These are phyloP conservation scores for Talaromyces sp. DNA, from an alignment of 2,329 filamentous ascomycete genomes.

Conservation along the genomic window DNA sequence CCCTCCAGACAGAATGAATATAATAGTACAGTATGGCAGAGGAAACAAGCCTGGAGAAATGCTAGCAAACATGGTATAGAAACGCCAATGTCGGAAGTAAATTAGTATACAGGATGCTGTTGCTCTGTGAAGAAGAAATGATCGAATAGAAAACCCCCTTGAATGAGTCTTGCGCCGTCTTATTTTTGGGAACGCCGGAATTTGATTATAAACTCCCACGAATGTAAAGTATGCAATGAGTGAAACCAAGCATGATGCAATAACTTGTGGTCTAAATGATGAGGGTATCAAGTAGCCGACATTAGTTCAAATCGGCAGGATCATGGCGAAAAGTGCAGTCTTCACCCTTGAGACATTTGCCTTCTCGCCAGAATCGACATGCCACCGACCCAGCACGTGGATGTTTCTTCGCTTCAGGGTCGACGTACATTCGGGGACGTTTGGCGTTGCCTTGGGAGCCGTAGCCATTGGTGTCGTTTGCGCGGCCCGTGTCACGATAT, in stretches of 20 bases:
- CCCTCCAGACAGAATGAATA: neutral
- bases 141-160: neutral
- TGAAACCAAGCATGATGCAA: neutral
- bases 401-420: slow-evolving; percentile 35
- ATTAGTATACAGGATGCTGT: neutral
- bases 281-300: neutral
- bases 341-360: slow-evolving; percentile 53
- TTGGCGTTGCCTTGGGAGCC: slow-evolving; percentile 28
- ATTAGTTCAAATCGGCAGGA: slow-evolving; percentile 19
- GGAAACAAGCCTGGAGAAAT: neutral
- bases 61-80: neutral
- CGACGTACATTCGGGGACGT: slow-evolving; percentile 32
- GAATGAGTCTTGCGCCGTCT: neutral
- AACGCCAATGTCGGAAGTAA: neutral
- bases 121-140: neutral
- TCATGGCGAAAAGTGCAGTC: slow-evolving; percentile 52
- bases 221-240: neutral
- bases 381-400: slow-evolving; percentile 45
- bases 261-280: neutral
- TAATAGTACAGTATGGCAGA: neutral
- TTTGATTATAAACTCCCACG: neutral
- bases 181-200: neutral
- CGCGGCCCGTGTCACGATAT: slow-evolving; percentile 32
- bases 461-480: slow-evolving; percentile 33
- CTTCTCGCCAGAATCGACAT: slow-evolving; percentile 54